Percentiles rank a stretch among this genome's conserved stretches.
Conservation (phyloP, 257 asterid genomes). For the Solanum etuberosum region DNA sequence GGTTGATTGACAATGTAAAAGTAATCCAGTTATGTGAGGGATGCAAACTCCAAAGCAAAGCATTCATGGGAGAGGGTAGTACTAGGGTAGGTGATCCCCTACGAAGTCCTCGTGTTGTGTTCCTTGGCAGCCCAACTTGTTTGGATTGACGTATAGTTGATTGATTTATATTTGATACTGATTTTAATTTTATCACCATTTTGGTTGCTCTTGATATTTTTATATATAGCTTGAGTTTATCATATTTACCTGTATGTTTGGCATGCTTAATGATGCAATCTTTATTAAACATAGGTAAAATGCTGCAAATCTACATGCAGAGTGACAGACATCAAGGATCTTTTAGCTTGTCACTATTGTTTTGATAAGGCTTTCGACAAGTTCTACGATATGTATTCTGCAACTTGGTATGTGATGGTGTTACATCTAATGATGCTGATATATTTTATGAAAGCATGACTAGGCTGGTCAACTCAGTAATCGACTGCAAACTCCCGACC, state of each 20-base stretch:
- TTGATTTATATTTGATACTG: neutral
- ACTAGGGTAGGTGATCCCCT: neutral
- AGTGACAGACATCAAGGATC: slow-evolving; percentile 58
- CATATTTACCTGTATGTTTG: neutral
- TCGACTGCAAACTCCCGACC: neutral
- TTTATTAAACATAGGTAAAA: slow-evolving; percentile 46
- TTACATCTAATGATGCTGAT: neutral
- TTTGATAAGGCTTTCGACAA: slow-evolving; percentile 74
- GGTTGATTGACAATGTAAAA: neutral
- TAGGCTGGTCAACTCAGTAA: neutral
- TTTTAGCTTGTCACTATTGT: slow-evolving; percentile 71
- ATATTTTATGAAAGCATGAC: neutral
- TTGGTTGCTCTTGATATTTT: neutral
- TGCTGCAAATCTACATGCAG: slow-evolving; percentile 78
- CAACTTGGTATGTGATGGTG: slow-evolving; percentile 53
- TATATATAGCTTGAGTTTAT: neutral
- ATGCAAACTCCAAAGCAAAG: neutral
- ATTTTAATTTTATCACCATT: neutral
- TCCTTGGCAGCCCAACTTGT: neutral
- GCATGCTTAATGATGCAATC: neutral
- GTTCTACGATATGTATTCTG: slow-evolving; percentile 75
- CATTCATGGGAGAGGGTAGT: neutral
- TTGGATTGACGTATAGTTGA: neutral
- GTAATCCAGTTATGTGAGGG: neutral
- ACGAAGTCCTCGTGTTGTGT: neutral